Base-by-base conservation (phyloP, 305 asterid genomes). In the Lippia alba region DNA sequence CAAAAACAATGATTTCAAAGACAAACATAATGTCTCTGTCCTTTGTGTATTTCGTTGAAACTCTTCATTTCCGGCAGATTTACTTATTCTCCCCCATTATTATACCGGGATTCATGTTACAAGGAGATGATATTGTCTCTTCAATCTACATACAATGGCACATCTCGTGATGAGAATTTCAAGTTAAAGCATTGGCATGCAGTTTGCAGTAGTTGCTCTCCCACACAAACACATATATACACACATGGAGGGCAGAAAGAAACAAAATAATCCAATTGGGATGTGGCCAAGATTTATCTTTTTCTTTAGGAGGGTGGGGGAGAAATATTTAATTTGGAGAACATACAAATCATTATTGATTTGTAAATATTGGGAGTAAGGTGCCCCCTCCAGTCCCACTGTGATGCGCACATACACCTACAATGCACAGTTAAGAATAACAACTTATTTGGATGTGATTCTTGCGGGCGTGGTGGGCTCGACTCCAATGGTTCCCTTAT, bases 91-190 rank as follows among this genome's bases (percentile, higher is more conserved):
- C 62, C 85, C 88, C 30, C 97, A 88, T 73, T 94, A 89, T 94
- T 54, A 94, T 94, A 72, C 96, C 97, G 15, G 99, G 97, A 67
- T 94, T 91, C 87, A 91, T 94, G 97, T 88, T 91, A 79, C 99
- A 94, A 84, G 99, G 97, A 51, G 99, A 97, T 67, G 99, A 94
- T 81, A 85, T 89, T 20, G 87, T 75, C 46, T 87, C 78, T 4
- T 72, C 86, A 68, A 72, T 94, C 97, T 72, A 89, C 91, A 61
- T 94, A 82, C 57, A 93, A 97, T 9, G 91, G 92, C 69, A 84
- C 96, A 49, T 94, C 84, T 74, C 92, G 76, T 41, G 97, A 91
- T 79, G 99, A 94, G 82, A 94, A 94, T 88, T 85, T 88, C 81
- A 89, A 84, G 91, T 81, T 91, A 76, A 89, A 89, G 78, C 91